Conservation (phyloP, 306 rosid genomes). For the Senna siamea region DNA sequence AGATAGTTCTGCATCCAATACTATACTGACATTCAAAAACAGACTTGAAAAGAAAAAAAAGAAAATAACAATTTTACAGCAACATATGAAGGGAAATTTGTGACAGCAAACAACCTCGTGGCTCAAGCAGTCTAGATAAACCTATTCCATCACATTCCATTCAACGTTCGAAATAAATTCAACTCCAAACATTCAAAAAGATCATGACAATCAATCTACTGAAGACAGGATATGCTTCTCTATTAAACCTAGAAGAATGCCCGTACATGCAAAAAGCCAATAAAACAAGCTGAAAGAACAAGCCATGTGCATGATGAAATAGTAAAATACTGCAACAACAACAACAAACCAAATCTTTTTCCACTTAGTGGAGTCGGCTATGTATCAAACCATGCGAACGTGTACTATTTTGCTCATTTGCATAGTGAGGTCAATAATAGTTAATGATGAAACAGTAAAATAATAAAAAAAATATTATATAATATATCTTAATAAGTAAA, state of each 20-base stretch:
- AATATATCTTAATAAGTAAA: not conserved
- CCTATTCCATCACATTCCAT: constrained; percentile 1
- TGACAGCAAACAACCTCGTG: constrained; percentile 23
- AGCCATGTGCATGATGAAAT: not conserved
- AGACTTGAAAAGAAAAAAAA: constrained; percentile 19
- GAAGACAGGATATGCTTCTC: constrained; percentile 7
- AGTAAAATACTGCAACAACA: too few relatives aligned
- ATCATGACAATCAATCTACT: not conserved
- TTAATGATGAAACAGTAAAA: not conserved
- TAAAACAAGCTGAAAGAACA: not conserved
- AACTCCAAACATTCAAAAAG: not conserved
- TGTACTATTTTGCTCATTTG: too few relatives aligned
- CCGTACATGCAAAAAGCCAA: not conserved
- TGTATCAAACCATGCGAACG: too few relatives aligned
- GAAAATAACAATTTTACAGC: constrained; percentile 12
- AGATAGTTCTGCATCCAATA: constrained; percentile 4
- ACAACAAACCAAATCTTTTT: too few relatives aligned
- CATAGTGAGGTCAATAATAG: too few relatives aligned
- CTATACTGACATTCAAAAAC: not conserved
- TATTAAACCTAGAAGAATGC: constrained; percentile 2
- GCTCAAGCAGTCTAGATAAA: constrained; percentile 10
- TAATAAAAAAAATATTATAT: not conserved
- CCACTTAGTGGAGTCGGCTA: too few relatives aligned
- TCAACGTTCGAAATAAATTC: not conserved
- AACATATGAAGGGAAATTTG: constrained; percentile 11